Evolutionary conservation across 1,284 basidiomycete species (phyloP), one percentile per base, ranked within the genome.

Genomic region (Salmacisia buchloeana): DNA sequence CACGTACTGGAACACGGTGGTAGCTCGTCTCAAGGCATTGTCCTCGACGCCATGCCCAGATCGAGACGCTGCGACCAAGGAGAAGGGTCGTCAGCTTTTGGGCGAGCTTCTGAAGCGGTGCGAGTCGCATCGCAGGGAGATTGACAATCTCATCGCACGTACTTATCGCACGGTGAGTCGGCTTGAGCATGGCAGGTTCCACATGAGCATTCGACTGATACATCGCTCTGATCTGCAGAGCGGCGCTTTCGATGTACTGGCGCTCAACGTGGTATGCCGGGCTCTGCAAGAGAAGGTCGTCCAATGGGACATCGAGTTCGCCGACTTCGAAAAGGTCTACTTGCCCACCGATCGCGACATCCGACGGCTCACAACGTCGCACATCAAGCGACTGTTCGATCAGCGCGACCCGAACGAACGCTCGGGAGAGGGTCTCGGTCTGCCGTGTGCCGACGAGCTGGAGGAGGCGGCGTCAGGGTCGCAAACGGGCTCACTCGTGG

Each of bases 271-370:
- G 64, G 91, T 94, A 6, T 87, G 93, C 56, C 87, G 90, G 2
- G 87, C 88, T 63, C 85, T 94, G 45, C 94, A 97, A 81, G 92
- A 96, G 76, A 90, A 89, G 80, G 92, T 96, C 59, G 92, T 97
- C n/a, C 90, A 90, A 45, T 97, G 94, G 91, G 93, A 96, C 77
- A 85, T 86, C 63, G 89, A 92, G 74, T 91, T 93, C 75, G 88
- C 78, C 43, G 74, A 84, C 67, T 83, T 76, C 74, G 82, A 81
- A 63, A 73, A 74, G 59, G 72, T 74, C 35, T 68, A 65, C 61
- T 71, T 81, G 87, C 63, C 89, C 0, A 70, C 74, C 25, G 80
- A 80, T 46, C 77, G 79, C 46, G 81, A 81, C 61, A 70, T 79
- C 29, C 78, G 81, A 13, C 71, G 80, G 41, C 66, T 81, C 29